Conservation (phyloP, 2,329 filamentous ascomycete species). For the Penicillium sumatraense region DNA sequence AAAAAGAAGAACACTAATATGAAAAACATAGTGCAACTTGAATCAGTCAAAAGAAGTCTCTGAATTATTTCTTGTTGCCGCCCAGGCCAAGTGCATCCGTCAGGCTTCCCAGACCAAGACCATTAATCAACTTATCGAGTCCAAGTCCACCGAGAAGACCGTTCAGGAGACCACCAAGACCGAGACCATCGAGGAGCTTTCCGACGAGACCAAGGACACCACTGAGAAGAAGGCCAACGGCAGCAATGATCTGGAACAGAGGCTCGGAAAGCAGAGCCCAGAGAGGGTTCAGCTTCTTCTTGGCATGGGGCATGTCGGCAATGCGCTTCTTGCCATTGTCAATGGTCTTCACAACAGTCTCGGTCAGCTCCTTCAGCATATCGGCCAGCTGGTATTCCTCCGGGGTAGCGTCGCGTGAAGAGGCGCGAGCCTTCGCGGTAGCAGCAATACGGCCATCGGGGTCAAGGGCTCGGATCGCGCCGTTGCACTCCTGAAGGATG, state of each 20-base stretch:
- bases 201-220: constrained; percentile 86
- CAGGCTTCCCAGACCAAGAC: constrained; percentile 56
- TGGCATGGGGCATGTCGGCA: constrained; percentile 87
- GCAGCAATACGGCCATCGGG: constrained; percentile 84
- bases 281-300: constrained; percentile 91
- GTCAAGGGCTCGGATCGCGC: constrained; percentile 83
- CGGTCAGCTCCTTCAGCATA: constrained; percentile 80
- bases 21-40: not conserved
- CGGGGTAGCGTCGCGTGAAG: constrained; percentile 74
- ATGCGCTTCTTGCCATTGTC: constrained; percentile 89
- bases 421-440: constrained; percentile 80
- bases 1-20: not conserved
- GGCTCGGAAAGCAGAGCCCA: constrained; percentile 78
- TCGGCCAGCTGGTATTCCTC: constrained; percentile 88
- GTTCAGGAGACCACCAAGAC: constrained; percentile 79
- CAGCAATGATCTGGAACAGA: constrained; percentile 88
- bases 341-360: constrained; percentile 78
- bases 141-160: constrained; percentile 76
- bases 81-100: constrained; percentile 45
- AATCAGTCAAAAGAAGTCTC: not conserved
- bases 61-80: constrained; percentile 42
- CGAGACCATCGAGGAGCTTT: constrained; percentile 76
- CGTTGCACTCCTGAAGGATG: constrained; percentile 85
- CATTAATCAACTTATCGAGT: constrained; percentile 55
- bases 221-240: constrained; percentile 78